Percentiles rank a stretch among this genome's conserved stretches.
Conservation (phyloP, 2,329 filamentous ascomycete genomes). For the Huntiella moniliformis region DNA sequence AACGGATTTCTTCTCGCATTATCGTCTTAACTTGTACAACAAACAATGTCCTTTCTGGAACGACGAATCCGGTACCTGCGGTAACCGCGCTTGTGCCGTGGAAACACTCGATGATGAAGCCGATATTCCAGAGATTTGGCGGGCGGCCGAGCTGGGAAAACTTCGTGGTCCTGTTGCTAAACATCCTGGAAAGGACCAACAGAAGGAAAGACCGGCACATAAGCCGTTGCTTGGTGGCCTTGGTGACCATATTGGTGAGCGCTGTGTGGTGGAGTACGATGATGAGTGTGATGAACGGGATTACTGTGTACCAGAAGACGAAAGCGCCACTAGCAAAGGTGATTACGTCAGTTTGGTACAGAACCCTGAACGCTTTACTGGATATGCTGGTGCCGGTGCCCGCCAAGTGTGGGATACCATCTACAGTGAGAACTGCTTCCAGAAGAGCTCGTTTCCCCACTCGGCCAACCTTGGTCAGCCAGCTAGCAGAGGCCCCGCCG, state of each 20-base stretch:
- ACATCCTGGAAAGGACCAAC: constrained; percentile 61
- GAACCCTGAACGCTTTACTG: constrained; percentile 49
- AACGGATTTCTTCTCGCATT: constrained; percentile 97
- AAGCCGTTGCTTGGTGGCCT: constrained; percentile 65
- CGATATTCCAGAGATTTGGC: constrained; percentile 82
- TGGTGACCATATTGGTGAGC: constrained; percentile 77
- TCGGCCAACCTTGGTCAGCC: constrained; percentile 35
- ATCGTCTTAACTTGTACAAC: constrained; percentile 84
- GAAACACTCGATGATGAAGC: constrained; percentile 90
- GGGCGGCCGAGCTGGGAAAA: constrained; percentile 78
- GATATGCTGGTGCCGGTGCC: constrained; percentile 69
- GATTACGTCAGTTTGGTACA: constrained; percentile 36
- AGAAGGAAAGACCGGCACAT: constrained; percentile 44
- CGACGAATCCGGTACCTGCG: constrained; percentile 84
- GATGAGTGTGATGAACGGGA: constrained; percentile 94
- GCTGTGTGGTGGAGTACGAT: constrained; percentile 92
- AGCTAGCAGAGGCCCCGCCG: constrained; percentile 27
- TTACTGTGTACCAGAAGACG: constrained; percentile 91
- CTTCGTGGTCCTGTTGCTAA: constrained; percentile 78
- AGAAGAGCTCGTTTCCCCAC: constrained; percentile 42
- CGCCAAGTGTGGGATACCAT: constrained; percentile 92
- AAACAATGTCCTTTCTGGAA: constrained; percentile 93
- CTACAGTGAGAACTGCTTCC: constrained; percentile 94
- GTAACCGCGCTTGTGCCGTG: constrained; percentile 90
- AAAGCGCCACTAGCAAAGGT: constrained; percentile 67